Evolutionary conservation across 2,329 filamentous ascomycete genomes (phyloP).

Genomic region (Chaetomiaceae sp.): DNA sequence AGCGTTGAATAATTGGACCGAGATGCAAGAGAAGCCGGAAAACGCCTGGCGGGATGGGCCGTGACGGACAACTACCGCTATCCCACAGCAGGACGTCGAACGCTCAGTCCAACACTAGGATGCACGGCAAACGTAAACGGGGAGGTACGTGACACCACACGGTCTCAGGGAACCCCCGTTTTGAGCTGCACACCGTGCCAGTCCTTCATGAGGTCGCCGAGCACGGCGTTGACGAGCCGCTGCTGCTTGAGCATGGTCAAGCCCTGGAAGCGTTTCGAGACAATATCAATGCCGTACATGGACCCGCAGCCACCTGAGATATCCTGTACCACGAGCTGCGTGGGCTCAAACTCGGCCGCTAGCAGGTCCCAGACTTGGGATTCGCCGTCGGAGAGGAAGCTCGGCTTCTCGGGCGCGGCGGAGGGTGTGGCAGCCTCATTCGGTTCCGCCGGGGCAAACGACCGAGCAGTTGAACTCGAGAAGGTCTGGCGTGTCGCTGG

Average conservation of each 20-base stretch:
- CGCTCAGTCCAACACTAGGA: neutral
- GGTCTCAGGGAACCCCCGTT: slow-evolving; percentile 49
- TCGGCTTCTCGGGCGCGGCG: slow-evolving; percentile 37
- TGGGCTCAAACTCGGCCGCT: slow-evolving; percentile 43
- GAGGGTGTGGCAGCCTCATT: slow-evolving; percentile 15
- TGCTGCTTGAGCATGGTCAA: slow-evolving; percentile 73
- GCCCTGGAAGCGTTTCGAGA: slow-evolving; percentile 64
- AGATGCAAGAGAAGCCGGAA: no score
- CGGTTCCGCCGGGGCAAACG: slow-evolving; percentile 25
- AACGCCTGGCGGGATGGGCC: no score
- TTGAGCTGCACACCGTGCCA: slow-evolving; percentile 82
- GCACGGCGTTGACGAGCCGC: slow-evolving; percentile 67
- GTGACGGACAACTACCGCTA: no score
- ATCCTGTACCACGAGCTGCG: slow-evolving; percentile 62
- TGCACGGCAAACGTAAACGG: neutral
- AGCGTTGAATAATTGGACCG: no score
- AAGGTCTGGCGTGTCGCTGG: neutral
- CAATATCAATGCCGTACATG: slow-evolving; percentile 81
- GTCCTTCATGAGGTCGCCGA: slow-evolving; percentile 68
- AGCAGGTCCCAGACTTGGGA: slow-evolving; percentile 52
- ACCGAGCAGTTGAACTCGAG: slow-evolving; percentile 8
- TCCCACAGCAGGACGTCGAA: neutral
- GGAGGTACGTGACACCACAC: neutral
- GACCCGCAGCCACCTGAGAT: slow-evolving; percentile 78
- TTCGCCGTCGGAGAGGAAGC: slow-evolving; percentile 50